Percentiles rank a stretch among this genome's conserved stretches.
phyloP scores from a whole-genome alignment of 768 basidiomycete genomes.

The Xerocomellus dryophilus region DNA sequence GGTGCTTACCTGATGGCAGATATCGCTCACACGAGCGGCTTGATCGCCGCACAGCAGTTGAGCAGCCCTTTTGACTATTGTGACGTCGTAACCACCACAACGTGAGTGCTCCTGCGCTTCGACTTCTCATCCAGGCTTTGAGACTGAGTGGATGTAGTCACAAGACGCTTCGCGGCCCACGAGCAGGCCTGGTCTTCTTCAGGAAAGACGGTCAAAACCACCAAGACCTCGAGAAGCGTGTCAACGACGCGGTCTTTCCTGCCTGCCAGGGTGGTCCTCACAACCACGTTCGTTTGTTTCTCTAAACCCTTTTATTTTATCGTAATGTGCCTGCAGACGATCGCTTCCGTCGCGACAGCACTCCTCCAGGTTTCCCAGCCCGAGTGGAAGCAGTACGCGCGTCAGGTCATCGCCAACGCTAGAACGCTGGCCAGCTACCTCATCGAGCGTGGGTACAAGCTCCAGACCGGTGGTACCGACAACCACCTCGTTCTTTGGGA shows the following conservation, averaged over 20 bases:
- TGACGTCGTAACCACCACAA: conserved; percentile 97
- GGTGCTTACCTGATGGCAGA: conserved; percentile 94
- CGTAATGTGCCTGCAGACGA: conserved; percentile 55
- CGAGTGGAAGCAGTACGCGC: conserved; percentile 86
- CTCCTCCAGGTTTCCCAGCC: conserved; percentile 90
- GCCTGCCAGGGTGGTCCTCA: conserved; percentile 99
- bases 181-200: conserved; percentile 98
- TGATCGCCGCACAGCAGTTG: conserved; percentile 89
- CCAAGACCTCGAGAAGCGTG: conserved; percentile 89
- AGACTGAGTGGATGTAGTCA: conserved; percentile 48
- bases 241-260: conserved; percentile 99
- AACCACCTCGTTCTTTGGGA: conserved; percentile 99
- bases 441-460: conserved; percentile 81
- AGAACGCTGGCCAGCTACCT: conserved; percentile 71
- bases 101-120: conserved; percentile 45
- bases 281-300: conserved; percentile 71
- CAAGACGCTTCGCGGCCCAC: conserved; percentile 97
- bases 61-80: conserved; percentile 93
- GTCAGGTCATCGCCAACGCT: conserved; percentile 91
- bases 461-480: conserved; percentile 95
- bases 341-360: conserved; percentile 91
- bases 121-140: neutral
- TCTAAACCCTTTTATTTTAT: neutral
- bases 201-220: conserved; percentile 81
- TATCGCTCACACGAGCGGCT: conserved; percentile 96